Conservation (phyloP, 1,139 yeast genomes). For the Torulaspora pretoriensis region DNA sequence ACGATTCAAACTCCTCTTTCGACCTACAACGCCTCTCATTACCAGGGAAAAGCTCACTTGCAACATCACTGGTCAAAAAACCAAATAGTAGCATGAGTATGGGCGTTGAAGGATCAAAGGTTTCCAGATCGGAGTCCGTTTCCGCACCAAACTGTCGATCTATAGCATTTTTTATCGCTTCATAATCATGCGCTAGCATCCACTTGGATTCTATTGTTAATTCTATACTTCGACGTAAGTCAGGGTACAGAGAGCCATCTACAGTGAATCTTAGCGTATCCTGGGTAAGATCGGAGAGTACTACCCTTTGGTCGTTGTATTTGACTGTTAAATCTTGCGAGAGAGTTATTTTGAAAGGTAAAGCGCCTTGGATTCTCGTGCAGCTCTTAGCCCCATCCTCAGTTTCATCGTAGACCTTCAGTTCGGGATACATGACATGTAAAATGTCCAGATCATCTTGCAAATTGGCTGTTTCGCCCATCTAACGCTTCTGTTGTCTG, state of each 20-base stretch:
- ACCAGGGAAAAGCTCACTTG: constrained; percentile 26
- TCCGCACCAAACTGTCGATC: constrained; percentile 38
- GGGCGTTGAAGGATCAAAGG: constrained; percentile 39
- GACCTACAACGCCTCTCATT: constrained; percentile 19
- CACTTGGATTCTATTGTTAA: constrained; percentile 33
- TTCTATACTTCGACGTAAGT: constrained; percentile 34
- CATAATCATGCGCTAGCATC: constrained; percentile 27
- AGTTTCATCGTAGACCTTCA: constrained; percentile 22
- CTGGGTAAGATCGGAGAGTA: constrained; percentile 17
- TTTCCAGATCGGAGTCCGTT: constrained; percentile 31
- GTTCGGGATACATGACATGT: constrained; percentile 50
- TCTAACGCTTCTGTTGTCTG: neutral
- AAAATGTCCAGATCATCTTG: constrained; percentile 48
- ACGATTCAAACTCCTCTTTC: constrained; percentile 20
- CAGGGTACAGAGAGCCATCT: constrained; percentile 27
- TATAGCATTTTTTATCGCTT: constrained; percentile 27
- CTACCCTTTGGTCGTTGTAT: constrained; percentile 11
- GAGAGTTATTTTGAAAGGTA: constrained; percentile 19
- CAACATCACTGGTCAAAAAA: constrained; percentile 38
- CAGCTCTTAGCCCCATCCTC: neutral
- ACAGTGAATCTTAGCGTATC: constrained; percentile 26
- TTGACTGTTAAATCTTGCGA: constrained; percentile 10
- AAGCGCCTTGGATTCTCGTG: constrained; percentile 16
- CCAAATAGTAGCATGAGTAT: constrained; percentile 47
- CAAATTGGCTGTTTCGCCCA: constrained; percentile 11